Evolutionary conservation across 495 filamentous ascomycete genomes (phyloP).

Genomic region (Sordaria brevicollis): DNA sequence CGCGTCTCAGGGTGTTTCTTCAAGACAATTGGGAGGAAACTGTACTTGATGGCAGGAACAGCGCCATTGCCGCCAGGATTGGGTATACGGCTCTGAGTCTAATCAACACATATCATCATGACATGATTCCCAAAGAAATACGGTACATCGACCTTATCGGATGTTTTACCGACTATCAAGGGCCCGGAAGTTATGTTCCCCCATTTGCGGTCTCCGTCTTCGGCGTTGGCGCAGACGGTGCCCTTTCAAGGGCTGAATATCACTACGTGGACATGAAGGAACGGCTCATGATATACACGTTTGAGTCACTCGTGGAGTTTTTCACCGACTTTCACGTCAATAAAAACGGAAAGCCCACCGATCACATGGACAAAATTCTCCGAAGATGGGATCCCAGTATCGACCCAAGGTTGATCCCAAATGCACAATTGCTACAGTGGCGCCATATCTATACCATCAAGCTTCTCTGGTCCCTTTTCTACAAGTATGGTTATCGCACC

Average conservation of each 20-base stretch:
- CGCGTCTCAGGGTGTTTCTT: slow-evolving; percentile 23
- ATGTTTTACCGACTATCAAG: not conserved
- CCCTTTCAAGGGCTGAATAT: not conserved
- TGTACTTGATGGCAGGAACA: slow-evolving; percentile 33
- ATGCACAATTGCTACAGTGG: not conserved
- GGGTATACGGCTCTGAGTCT: slow-evolving; percentile 27
- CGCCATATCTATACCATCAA: not conserved
- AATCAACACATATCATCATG: not conserved
- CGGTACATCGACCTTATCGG: not conserved
- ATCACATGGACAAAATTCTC: not conserved
- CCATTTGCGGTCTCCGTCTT: not conserved
- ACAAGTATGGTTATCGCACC: no score
- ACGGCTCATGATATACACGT: not conserved
- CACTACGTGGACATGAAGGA: not conserved
- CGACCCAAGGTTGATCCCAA: not conserved
- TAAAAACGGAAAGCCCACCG: not conserved
- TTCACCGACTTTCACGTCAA: not conserved
- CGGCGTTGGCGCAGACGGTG: not conserved
- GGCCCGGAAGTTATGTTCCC: not conserved
- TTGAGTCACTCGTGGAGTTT: not conserved
- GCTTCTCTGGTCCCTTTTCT: not conserved
- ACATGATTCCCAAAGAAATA: not conserved
- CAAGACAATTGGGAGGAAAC: slow-evolving; percentile 34
- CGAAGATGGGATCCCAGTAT: not conserved
- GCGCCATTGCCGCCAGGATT: slow-evolving; percentile 33